Base-by-base conservation (phyloP, 2,329 filamentous ascomycete genomes). In the Colletotrichum tofieldiae region DNA sequence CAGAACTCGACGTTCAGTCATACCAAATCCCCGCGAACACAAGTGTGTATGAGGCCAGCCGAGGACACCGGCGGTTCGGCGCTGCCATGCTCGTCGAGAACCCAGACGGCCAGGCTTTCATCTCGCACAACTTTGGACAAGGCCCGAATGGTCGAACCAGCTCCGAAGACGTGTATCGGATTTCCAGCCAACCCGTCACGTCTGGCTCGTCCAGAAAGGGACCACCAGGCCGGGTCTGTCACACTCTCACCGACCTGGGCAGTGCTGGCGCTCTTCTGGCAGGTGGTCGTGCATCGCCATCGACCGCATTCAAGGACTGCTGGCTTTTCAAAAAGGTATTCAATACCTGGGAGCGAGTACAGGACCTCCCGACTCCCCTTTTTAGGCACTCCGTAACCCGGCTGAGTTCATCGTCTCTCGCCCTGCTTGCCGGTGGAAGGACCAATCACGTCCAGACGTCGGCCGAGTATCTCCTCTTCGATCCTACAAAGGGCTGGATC, bases 211-310 rank as follows among this genome's bases (percentile, higher is more conserved):
- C 23, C 66, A 76, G 68, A 18, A 61, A 75, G 5, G 82, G 82
- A 0, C 88, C 87, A 29, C 75, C 81, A 5, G 79, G 79, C 61
- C 83, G 92, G 55, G 92, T 96, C 86, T 96, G 94, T 76, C 94
- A 96, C 80, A 93, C 93, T 0, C 85, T 95, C 26, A 95, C 93
- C 26, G 85, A 90, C 60, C 79, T 97, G 6, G 87, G 86, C 1
- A 82, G 85, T 43, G 81, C 82, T 29, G 88, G 89, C 20, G 87
- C 87, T 71, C 81, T 98, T 14, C 84, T 98, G 58, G 87, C 90
- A 39, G 95, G 96, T 32, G 96, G 96, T 6, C 89, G 95, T 71
- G 86, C 88, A n/a, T 96, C 94, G 9, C 95, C 95, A 5, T 86
- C 91, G 16, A 87, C 86, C 39, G 91, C 91, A 1, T 84, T 94